Conservation (phyloP, 768 basidiomycete genomes). For the Phlebiopsis gigantea region DNA sequence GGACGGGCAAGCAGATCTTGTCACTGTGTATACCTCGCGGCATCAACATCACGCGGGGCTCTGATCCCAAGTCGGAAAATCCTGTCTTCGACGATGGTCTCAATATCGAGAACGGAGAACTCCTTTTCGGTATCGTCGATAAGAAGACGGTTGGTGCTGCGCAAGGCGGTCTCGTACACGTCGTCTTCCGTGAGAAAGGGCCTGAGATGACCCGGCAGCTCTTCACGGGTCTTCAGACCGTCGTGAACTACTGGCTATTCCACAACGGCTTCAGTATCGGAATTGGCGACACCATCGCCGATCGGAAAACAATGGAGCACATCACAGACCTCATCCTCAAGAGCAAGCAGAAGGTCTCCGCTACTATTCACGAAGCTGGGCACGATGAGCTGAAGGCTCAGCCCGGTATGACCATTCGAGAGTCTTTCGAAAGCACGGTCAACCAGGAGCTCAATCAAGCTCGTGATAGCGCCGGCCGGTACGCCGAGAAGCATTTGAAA, state of each 20-base stretch:
- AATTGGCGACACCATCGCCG: conserved; percentile 97
- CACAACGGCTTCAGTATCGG: conserved; percentile 99
- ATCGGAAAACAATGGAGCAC: conserved; percentile 77
- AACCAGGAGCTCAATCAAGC: conserved; percentile 90
- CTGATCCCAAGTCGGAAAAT: conserved; percentile 73
- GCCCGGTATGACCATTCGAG: conserved; percentile 99
- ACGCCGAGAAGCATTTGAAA: conserved; percentile 95
- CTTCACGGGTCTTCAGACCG: conserved; percentile 90
- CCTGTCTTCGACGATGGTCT: conserved; percentile 92
- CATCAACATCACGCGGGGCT: conserved; percentile 83
- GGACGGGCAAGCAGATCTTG: conserved; percentile 97
- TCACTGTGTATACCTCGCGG: conserved; percentile 91
- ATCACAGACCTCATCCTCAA: conserved; percentile 81
- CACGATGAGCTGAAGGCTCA: conserved; percentile 83
- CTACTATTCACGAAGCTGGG: conserved; percentile 77
- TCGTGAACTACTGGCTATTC: conserved; percentile 98
- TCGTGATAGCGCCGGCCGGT: conserved; percentile 92
- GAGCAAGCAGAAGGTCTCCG: conserved; percentile 74
- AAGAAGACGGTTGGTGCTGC: conserved; percentile 99
- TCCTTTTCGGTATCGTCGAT: conserved; percentile 92
- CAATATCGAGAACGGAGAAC: conserved; percentile 93
- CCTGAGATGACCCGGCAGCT: conserved; percentile 85
- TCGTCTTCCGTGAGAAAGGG: conserved; percentile 97
- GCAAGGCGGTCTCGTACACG: conserved; percentile 91
- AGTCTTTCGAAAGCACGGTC: conserved; percentile 93